Conservation (phyloP, 495 filamentous ascomycete species). For the Lasiosphaeriaceae sp. region DNA sequence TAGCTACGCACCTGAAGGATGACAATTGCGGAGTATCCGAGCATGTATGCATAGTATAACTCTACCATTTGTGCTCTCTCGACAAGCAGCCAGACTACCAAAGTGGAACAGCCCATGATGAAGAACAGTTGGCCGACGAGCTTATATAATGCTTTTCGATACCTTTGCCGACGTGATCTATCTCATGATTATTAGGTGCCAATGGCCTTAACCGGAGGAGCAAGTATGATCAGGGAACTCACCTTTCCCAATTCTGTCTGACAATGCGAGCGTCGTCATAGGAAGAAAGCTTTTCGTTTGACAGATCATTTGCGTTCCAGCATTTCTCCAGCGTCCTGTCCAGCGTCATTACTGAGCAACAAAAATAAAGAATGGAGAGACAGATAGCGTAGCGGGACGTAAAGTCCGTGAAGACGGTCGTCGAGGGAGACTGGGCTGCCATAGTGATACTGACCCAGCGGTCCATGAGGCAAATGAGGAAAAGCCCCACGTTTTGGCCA, state of each 20-base stretch:
- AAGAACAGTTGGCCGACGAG: conserved; percentile 12
- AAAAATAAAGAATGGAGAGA: conserved; percentile 29
- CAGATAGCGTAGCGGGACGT: conserved; percentile 28
- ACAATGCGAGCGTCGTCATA: conserved; percentile 8
- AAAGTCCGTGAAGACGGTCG: conserved; percentile 16
- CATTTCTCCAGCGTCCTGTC: conserved; percentile 20
- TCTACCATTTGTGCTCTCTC: conserved; percentile 6
- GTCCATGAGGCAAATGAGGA: conserved; percentile 29
- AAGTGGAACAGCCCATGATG: conserved; percentile 16
- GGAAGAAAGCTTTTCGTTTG: conserved; percentile 14
- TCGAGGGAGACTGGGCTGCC: conserved; percentile 7
- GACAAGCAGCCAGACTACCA: conserved; percentile 22
- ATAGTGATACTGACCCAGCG: conserved; percentile 28
- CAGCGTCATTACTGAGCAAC: conserved; percentile 20
- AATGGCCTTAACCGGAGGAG: no score
- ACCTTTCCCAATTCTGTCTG: conserved; percentile 15
- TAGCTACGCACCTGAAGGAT: conserved; percentile 17
- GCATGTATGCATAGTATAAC: conserved; percentile 21
- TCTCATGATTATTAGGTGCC: no score
- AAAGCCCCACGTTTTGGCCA: conserved; percentile 27
- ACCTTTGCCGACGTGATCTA: conserved; percentile 9
- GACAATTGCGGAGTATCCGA: conserved; percentile 24
- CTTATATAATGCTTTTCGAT: conserved; percentile 6
- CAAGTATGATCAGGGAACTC: background rate
- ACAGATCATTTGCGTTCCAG: conserved; percentile 18